These are phyloP conservation scores for Hypoxylon rickii DNA, from an alignment of 495 filamentous ascomycete genomes.

Conservation along the genomic window DNA sequence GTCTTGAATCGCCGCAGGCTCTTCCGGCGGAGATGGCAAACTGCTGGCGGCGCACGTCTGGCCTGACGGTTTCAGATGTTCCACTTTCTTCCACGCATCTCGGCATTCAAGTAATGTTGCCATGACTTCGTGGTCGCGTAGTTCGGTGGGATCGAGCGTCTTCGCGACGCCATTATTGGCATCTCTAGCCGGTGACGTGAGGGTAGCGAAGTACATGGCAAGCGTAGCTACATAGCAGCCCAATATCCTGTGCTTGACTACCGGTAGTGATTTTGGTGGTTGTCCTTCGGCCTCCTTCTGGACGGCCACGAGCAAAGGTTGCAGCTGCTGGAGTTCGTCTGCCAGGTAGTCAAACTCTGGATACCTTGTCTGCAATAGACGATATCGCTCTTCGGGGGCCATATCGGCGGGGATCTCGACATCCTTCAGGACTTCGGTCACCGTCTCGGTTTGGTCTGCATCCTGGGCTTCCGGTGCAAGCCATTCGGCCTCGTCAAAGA, in stretches of 20 bases:
- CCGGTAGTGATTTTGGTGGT: conserved; percentile 57
- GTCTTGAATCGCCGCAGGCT: conserved; percentile 38
- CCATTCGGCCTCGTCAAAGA: conserved; percentile 91
- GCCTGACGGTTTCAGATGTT: conserved; percentile 54
- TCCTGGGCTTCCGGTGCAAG: conserved; percentile 50
- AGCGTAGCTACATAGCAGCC: conserved; percentile 83
- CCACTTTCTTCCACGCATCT: conserved; percentile 77
- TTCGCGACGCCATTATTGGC: conserved; percentile 53
- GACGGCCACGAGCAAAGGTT: conserved; percentile 63
- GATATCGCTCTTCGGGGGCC: conserved; percentile 72
- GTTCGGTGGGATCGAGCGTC: conserved; percentile 64
- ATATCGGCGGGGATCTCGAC: conserved; percentile 80
- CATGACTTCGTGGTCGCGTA: conserved; percentile 90
- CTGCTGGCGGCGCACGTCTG: conserved; percentile 13
- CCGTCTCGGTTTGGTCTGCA: conserved; percentile 56
- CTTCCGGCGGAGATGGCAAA: conserved; percentile 45
- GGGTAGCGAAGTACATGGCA: conserved; percentile 90
- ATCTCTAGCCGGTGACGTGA: conserved; percentile 72
- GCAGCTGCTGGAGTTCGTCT: conserved; percentile 76
- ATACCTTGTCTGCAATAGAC: conserved; percentile 77
- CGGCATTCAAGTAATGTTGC: conserved; percentile 77
- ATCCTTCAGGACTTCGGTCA: conserved; percentile 84
- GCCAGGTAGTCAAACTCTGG: conserved; percentile 89
- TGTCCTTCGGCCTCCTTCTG: conserved; percentile 58
- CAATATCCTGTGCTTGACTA: conserved; percentile 74